Conservation (phyloP, 805 yeast species). For the Metschnikowia borealis region DNA sequence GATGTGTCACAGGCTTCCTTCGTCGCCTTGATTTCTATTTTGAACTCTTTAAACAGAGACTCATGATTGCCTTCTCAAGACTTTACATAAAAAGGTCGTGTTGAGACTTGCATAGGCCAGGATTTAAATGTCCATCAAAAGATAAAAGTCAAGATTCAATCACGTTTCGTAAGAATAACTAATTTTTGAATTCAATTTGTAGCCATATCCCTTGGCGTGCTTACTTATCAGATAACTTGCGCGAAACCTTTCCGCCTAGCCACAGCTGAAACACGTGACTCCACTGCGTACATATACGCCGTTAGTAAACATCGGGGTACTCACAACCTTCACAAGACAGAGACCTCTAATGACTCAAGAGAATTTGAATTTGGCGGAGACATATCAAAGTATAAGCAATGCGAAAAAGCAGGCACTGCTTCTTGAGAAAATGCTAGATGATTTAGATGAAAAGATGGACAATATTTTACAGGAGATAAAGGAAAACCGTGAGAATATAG, state of each 20-base stretch:
- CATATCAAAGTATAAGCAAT: conserved; percentile 57
- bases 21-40: conserved; percentile 59
- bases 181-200: not conserved
- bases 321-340: not conserved
- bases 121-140: not conserved
- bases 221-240: not conserved
- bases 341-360: conserved; percentile 27
- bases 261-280: not conserved
- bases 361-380: conserved; percentile 44
- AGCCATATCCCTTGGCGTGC: not conserved
- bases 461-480: conserved; percentile 48
- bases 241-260: too few relatives aligned
- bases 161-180: not conserved
- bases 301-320: not conserved
- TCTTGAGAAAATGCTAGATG: conserved; percentile 62
- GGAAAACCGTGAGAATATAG: conserved; percentile 11
- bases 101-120: not conserved
- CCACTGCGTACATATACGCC: not conserved
- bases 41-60: conserved; percentile 43
- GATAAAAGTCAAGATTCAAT: not conserved
- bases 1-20: conserved; percentile 87
- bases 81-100: not conserved
- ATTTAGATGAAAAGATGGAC: conserved; percentile 62
- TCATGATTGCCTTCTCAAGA: not conserved
- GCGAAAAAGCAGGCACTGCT: conserved; percentile 63